Evolutionary conservation across 441 rosid genomes (phyloP).

Genomic region (Adansonia gregorii): DNA sequence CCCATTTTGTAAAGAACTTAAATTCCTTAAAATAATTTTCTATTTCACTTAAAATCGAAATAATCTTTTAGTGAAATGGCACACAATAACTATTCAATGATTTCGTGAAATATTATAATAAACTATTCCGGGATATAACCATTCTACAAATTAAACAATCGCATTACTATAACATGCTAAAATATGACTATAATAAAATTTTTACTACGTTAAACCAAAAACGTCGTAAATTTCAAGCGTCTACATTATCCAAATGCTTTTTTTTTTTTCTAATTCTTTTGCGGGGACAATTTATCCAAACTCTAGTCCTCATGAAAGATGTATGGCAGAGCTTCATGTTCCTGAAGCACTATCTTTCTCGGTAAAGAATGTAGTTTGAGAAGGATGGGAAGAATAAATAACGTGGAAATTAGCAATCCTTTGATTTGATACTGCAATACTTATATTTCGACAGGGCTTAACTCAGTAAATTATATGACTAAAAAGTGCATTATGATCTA

Average conservation of each 20-base stretch:
- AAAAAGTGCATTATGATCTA: neutral
- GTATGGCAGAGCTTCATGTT: neutral
- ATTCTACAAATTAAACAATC: too few species aligned
- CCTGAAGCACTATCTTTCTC: neutral
- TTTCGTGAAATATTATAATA: too few species aligned
- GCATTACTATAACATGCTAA: too few species aligned
- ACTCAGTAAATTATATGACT: neutral
- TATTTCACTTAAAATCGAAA: too few species aligned
- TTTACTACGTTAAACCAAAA: too few species aligned
- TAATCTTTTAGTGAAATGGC: too few species aligned
- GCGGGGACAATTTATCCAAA: neutral
- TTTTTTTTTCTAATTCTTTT: neutral
- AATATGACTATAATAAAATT: too few species aligned
- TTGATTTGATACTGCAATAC: slow-evolving; percentile 1
- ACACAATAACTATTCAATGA: too few species aligned
- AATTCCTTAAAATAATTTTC: too few species aligned
- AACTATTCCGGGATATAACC: too few species aligned
- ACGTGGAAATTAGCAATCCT: neutral
- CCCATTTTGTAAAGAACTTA: too few species aligned
- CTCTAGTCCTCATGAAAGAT: neutral
- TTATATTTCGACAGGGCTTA: neutral
- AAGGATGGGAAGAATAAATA: neutral
- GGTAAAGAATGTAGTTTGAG: neutral
- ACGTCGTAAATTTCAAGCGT: neutral
- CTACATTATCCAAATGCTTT: neutral